phyloP scores from a whole-genome alignment of 768 basidiomycete species.

The Boletus pseudopeckii region DNA sequence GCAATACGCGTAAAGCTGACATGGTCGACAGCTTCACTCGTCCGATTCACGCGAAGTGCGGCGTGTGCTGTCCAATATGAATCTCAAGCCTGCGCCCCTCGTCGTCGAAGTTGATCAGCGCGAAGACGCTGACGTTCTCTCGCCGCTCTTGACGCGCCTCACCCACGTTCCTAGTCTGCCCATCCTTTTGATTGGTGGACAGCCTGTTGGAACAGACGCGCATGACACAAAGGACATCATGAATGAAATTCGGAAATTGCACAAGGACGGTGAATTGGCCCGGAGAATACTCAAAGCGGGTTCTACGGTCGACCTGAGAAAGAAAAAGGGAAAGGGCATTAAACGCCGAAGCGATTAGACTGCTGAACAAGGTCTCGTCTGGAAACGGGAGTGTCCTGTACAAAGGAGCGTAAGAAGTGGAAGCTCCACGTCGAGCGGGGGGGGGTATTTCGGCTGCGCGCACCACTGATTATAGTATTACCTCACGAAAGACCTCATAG shows the following conservation, averaged over 20 bases:
- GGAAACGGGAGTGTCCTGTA: background rate
- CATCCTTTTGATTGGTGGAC: slow-evolving; percentile 66
- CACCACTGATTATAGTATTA: background rate
- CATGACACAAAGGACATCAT: slow-evolving; percentile 27
- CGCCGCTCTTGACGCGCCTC: slow-evolving; percentile 59
- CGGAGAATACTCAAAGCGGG: slow-evolving; percentile 53
- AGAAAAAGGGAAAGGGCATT: slow-evolving; percentile 46
- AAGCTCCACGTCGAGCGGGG: background rate
- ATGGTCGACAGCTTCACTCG: slow-evolving; percentile 50
- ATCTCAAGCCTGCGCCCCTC: slow-evolving; percentile 59
- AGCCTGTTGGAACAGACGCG: slow-evolving; percentile 41
- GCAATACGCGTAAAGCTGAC: slow-evolving; percentile 6
- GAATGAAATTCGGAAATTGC: slow-evolving; percentile 48
- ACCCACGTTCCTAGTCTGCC: slow-evolving; percentile 56
- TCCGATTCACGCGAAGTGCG: slow-evolving; percentile 66
- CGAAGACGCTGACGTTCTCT: slow-evolving; percentile 63
- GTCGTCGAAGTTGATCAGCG: slow-evolving; percentile 72
- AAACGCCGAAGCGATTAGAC: slow-evolving; percentile 1
- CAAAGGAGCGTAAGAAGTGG: background rate
- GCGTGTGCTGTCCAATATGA: slow-evolving; percentile 48
- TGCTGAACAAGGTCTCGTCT: slow-evolving; percentile 2
- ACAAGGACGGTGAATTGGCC: slow-evolving; percentile 50
- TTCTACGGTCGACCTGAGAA: slow-evolving; percentile 49
- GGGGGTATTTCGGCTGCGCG: no score
- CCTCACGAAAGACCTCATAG: slow-evolving; percentile 3